These are phyloP conservation scores for Ganoderma leucocontextum DNA, from an alignment of 1,284 basidiomycete genomes.

Conservation along the genomic window DNA sequence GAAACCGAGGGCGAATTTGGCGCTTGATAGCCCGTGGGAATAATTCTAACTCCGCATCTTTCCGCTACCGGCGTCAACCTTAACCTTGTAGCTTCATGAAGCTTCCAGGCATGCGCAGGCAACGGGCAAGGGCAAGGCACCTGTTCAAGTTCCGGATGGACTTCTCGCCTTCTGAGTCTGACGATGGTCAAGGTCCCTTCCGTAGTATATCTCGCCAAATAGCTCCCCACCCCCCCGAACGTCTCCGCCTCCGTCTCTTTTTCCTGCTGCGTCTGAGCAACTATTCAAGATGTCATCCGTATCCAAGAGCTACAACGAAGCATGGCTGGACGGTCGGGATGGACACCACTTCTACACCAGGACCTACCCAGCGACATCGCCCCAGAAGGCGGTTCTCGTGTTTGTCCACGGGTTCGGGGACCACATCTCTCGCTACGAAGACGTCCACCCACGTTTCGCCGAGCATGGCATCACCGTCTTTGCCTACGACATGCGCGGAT, in stretches of 20 bases:
- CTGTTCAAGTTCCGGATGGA: not conserved
- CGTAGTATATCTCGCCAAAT: not conserved
- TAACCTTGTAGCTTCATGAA: not conserved
- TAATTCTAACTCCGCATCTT: not conserved
- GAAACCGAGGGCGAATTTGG: not conserved
- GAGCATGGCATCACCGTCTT: constrained; percentile 71
- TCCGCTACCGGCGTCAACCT: not conserved
- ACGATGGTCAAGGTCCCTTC: not conserved
- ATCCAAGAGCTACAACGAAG: not conserved
- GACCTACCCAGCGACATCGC: constrained; percentile 46
- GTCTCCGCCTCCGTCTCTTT: not conserved
- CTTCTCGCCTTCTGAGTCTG: constrained; percentile 1
- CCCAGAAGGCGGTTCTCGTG: constrained; percentile 72
- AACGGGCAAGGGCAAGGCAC: not conserved
- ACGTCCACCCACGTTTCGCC: constrained; percentile 69
- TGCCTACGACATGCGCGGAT: constrained; percentile 88
- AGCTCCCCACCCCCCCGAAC: not conserved
- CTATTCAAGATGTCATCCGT: not conserved
- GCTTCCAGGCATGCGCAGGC: not conserved
- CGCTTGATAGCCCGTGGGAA: not conserved
- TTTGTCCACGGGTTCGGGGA: constrained; percentile 89
- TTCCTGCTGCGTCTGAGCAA: not conserved
- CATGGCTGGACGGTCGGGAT: not conserved
- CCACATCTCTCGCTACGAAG: constrained; percentile 77
- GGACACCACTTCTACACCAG: constrained; percentile 49